Base-by-base conservation (phyloP, 352 stramenopile genomes). In the Thraustochytrium sp. region DNA sequence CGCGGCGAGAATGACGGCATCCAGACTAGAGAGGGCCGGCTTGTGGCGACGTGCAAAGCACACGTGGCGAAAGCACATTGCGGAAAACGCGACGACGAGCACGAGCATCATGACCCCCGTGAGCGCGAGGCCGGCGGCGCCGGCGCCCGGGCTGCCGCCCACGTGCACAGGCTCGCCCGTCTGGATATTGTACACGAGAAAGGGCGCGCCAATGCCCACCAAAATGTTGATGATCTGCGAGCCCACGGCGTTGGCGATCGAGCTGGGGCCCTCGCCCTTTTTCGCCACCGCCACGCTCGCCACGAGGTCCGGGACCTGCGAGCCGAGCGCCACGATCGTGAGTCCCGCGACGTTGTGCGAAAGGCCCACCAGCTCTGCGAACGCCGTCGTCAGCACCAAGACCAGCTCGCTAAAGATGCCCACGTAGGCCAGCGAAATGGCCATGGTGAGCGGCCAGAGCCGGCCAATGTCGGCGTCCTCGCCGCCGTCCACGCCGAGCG, bases 161-260 rank as follows among this genome's bases (percentile, higher is more conserved):
- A 64, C 48, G 11, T 61, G 18, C 18, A 80, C 40, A 26, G 23
- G 16, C 18, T n/a, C 8, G 3, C 48, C 68, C 5, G 11, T 16
- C 11, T 44, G 68, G 0, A 93, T 68, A 77, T 93, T 94, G 51
- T 90, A 94, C 8, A 94, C 72, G 26, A 95, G 85, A 74, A 94
- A 95, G 0, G 91, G 91, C 40, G 92, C 84, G 0, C 91, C 91
- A 5, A 93, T 85, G 8, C 91, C 91, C 23, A 95, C 86, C 29
- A 93, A 72, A 82, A 95, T 92, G 75, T 95, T 92, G 61, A 95
- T 94, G 37, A 94, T 90, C 80, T 95, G 93, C 85, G 90, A 93
- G 55, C 91, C 91, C 9, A 94, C 86, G 23, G 91, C 91, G 83
- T 93, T 95, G 34, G 90, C 92, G 44, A 95, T 90, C 34, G 91